A percentile compares a stretch with the other conserved stretches of the same genome.
Conservation (phyloP, 257 asterid species). For the Plectranthus barbatus region DNA sequence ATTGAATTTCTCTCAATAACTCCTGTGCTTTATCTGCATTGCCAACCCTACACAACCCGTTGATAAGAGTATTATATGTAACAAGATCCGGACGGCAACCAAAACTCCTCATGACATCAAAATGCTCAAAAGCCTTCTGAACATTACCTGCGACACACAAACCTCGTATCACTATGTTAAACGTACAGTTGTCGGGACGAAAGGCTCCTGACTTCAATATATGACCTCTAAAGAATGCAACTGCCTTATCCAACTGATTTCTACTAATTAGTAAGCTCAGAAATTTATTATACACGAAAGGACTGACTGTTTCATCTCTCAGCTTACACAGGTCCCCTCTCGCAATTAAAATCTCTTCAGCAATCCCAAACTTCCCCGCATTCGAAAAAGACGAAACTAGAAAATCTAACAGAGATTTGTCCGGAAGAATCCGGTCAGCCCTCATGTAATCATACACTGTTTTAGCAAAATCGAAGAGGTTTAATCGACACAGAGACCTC, state of each 20-base stretch:
- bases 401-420: conserved; percentile 30
- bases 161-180: conserved; percentile 73
- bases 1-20: conserved; percentile 50
- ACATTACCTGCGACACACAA: conserved; percentile 55
- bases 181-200: conserved; percentile 53
- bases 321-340: conserved; percentile 39
- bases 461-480: conserved; percentile 45
- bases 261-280: conserved; percentile 50
- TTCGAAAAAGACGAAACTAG: conserved; percentile 43
- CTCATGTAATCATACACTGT: conserved; percentile 48
- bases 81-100: conserved; percentile 57
- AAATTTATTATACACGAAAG: conserved; percentile 54
- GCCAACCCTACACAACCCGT: conserved; percentile 65
- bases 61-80: conserved; percentile 58
- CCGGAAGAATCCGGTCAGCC: conserved; percentile 47
- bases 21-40: conserved; percentile 46
- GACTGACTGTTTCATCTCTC: conserved; percentile 33
- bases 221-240: conserved; percentile 46
- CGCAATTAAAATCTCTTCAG: conserved; percentile 57
- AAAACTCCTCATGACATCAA: conserved; percentile 47
- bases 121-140: conserved; percentile 58
- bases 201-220: conserved; percentile 48
- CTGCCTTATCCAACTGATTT: conserved; percentile 57
- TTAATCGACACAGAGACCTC: conserved; percentile 59
- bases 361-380: conserved; percentile 48